phyloP scores from a whole-genome alignment of 2,329 filamentous ascomycete genomes.

The Colletotrichum sp. region DNA sequence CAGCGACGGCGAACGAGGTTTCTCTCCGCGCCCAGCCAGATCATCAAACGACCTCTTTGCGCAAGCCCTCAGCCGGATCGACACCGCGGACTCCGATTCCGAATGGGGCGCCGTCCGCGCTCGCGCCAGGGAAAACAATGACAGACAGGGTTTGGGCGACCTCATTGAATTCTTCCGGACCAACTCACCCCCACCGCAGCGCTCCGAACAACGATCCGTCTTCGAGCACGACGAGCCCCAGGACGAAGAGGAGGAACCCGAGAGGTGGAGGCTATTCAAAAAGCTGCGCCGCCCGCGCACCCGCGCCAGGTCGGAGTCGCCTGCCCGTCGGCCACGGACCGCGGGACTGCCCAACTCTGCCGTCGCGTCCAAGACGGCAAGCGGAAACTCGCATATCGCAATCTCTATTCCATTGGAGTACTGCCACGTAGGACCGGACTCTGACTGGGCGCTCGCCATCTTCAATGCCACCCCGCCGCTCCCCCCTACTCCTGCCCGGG shows the following conservation, averaged over 20 bases:
- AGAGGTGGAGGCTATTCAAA: constrained; percentile 47
- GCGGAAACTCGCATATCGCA: constrained; percentile 62
- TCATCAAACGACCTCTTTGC: constrained; percentile 20
- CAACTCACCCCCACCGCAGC: constrained; percentile 2
- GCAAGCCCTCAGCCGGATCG: not conserved
- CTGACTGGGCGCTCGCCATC: constrained; percentile 20
- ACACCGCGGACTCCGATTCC: not conserved
- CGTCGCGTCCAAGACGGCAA: constrained; percentile 56
- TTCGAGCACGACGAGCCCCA: constrained; percentile 29
- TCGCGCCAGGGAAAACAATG: constrained; percentile 19
- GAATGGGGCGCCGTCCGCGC: constrained; percentile 15
- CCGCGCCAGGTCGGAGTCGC: constrained; percentile 27
- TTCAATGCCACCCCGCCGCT: constrained; percentile 27
- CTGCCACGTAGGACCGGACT: constrained; percentile 42
- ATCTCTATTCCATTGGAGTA: constrained; percentile 64
- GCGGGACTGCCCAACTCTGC: constrained; percentile 57
- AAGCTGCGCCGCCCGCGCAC: constrained; percentile 26
- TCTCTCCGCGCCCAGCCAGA: constrained; percentile 13
- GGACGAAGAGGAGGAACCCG: constrained; percentile 29
- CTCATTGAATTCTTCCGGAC: constrained; percentile 22
- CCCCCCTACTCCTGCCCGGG: constrained; percentile 11
- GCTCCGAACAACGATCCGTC: constrained; percentile 20
- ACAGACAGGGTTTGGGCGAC: constrained; percentile 17
- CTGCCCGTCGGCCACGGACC: constrained; percentile 5
- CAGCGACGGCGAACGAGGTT: not conserved